Evolutionary conservation across 1,284 basidiomycete species (phyloP), one percentile per base, ranked within the genome.

Genomic region (Hemileia vastatrix): DNA sequence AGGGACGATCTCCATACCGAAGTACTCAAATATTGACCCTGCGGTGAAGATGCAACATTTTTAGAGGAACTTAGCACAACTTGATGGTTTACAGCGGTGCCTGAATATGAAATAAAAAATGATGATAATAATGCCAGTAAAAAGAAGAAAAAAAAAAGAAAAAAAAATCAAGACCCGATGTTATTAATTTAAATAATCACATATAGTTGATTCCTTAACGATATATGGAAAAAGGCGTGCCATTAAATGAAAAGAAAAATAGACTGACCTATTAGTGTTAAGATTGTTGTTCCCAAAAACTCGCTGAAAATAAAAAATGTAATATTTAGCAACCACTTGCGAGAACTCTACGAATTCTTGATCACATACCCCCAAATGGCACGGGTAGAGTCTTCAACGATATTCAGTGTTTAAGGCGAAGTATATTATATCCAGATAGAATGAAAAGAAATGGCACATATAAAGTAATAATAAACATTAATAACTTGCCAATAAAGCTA

Each of bases 21-120:
- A n/a, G n/a, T n/a, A n/a, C 1, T 45, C 55, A 11, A 63, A 9
- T 21, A 40, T 55, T 18, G 60, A 33, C 1, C 60, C 60, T 18
- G 54, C 53, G 13, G 60, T 53, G 11, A 54, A 2, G 32, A 33
- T 55, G 6, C 53, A 63, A 63, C 54, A 6, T 55, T 33, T 6
- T 32, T 21, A 3, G 60, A 63, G 36, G 48, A 48, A 15, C 60
- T 54, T 15, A 63, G 48, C 27, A 54, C 48, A 23, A 63, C 60
- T 21, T 63, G 60, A 31, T 50, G n/a, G n/a, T 63, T 63, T 3
- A 51, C 60, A n/a, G 60, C 60, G 21, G 60, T 63, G 6, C 60
- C 60, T 63, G 21, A 15, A 31, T n/a, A 23, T 15, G 27, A n/a
- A 9, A n/a, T 23, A 33, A 21, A 21, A 32, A 3, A 27, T 44